Conservation (phyloP, 371 early-diverging fungal genomes). For the Rhizopus delemar region DNA sequence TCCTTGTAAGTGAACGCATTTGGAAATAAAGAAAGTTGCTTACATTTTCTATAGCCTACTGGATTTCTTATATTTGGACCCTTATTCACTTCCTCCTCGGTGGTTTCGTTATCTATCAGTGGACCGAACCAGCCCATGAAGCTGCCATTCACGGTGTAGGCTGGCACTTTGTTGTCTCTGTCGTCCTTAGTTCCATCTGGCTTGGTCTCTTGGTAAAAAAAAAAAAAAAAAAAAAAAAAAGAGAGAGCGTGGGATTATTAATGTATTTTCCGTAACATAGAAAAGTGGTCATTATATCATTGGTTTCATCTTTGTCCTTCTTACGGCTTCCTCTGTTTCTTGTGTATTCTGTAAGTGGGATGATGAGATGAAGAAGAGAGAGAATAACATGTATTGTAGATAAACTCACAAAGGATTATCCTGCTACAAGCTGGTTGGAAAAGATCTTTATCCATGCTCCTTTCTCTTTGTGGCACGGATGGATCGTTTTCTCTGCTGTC, state of each 20-base stretch:
- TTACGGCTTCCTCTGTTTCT: conserved; percentile 50
- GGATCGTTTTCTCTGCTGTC: conserved; percentile 64
- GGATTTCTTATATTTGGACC: conserved; percentile 63
- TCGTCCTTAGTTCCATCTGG: conserved; percentile 62
- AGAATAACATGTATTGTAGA: conserved; percentile 21
- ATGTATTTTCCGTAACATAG: conserved; percentile 19
- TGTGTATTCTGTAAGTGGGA: conserved; percentile 50
- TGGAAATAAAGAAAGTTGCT: neutral
- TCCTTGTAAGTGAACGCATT: conserved; percentile 40
- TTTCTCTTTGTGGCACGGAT: conserved; percentile 75
- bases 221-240: conserved; percentile 1
- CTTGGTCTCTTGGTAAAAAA: conserved; percentile 60
- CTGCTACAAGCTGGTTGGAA: conserved; percentile 49
- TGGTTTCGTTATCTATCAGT: conserved; percentile 68
- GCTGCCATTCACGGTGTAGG: conserved; percentile 64
- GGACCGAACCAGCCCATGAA: conserved; percentile 63
- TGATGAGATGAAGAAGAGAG: too few species aligned
- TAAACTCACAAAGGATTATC: conserved; percentile 51
- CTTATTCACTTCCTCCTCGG: conserved; percentile 65
- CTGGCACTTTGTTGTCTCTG: conserved; percentile 68
- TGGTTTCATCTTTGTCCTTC: conserved; percentile 49
- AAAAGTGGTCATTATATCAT: conserved; percentile 43
- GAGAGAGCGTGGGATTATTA: conserved; percentile 19
- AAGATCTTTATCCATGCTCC: conserved; percentile 70
- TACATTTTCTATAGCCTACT: conserved; percentile 32